A percentile compares a stretch with the other conserved stretches of the same genome.
Conservation (phyloP, 148 eudicot genomes). For the Camellia japonica region DNA sequence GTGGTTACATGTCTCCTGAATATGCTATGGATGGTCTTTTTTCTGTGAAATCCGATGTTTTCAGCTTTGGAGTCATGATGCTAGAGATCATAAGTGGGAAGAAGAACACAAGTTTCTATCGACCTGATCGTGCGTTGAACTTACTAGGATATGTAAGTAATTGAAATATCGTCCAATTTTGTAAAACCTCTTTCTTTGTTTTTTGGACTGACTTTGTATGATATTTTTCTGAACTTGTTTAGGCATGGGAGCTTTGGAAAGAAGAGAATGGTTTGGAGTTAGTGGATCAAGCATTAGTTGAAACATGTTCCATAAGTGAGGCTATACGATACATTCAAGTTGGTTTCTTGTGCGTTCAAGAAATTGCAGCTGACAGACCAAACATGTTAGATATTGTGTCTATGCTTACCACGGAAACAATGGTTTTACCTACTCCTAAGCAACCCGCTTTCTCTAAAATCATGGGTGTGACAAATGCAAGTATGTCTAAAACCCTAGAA, state of each 20-base stretch:
- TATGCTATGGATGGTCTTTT: neutral
- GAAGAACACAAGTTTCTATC: neutral
- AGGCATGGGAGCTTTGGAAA: constrained; percentile 14
- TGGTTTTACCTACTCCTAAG: neutral
- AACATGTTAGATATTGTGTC: neutral
- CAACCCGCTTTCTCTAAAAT: constrained; percentile 11
- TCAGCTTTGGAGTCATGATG: constrained; percentile 12
- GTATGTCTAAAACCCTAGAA: neutral
- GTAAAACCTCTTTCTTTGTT: no score
- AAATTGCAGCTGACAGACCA: neutral
- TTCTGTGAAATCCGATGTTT: constrained; percentile 9
- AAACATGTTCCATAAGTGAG: neutral
- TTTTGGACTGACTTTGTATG: no score
- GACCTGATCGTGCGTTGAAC: neutral
- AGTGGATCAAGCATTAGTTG: constrained; percentile 2
- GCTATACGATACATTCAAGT: constrained; percentile 11
- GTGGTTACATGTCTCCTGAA: constrained; percentile 10
- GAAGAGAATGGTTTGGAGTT: constrained; percentile 7
- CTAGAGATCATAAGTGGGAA: constrained; percentile 10
- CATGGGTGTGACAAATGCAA: neutral
- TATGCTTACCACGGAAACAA: constrained; percentile 5
- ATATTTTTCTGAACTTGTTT: neutral
- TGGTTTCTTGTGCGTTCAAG: constrained; percentile 14
- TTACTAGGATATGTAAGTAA: constrained; percentile 5
- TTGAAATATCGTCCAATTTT: no score